phyloP scores from a whole-genome alignment of 805 yeast genomes.

The Wickerhamiella hasegawae region DNA sequence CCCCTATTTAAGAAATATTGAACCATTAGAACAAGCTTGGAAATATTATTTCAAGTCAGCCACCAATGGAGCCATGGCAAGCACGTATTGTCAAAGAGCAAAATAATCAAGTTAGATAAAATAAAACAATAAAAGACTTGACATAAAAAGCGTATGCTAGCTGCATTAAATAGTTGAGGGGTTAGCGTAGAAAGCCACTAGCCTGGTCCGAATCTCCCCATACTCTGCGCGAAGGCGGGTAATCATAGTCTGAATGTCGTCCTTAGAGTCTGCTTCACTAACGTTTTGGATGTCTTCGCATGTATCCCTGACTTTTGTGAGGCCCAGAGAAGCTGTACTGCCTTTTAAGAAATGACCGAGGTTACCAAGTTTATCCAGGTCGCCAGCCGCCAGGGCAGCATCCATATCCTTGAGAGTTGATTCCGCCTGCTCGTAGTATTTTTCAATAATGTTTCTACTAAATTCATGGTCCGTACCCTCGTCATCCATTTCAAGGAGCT shows the following conservation, averaged over 20 bases:
- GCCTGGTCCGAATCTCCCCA: constrained; percentile 18
- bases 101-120: no score
- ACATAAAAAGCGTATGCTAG: no score
- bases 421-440: constrained; percentile 79
- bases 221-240: constrained; percentile 21
- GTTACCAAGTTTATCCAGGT: constrained; percentile 45
- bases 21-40: no score
- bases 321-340: constrained; percentile 85
- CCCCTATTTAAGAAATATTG: no score
- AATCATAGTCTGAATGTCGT: constrained; percentile 17
- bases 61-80: no score
- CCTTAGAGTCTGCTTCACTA: constrained; percentile 23
- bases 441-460: constrained; percentile 57
- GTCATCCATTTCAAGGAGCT: constrained; percentile 87
- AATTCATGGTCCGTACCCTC: constrained; percentile 73
- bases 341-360: constrained; percentile 92
- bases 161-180: no score
- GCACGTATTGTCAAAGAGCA: no score
- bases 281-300: constrained; percentile 91
- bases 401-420: constrained; percentile 65
- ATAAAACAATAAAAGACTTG: no score
- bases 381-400: constrained; percentile 25
- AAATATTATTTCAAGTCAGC: no score
- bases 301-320: constrained; percentile 62
- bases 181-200: constrained; percentile 16